Conservation (phyloP, 2,329 filamentous ascomycete species). For the Mycocentrospora acerina region DNA sequence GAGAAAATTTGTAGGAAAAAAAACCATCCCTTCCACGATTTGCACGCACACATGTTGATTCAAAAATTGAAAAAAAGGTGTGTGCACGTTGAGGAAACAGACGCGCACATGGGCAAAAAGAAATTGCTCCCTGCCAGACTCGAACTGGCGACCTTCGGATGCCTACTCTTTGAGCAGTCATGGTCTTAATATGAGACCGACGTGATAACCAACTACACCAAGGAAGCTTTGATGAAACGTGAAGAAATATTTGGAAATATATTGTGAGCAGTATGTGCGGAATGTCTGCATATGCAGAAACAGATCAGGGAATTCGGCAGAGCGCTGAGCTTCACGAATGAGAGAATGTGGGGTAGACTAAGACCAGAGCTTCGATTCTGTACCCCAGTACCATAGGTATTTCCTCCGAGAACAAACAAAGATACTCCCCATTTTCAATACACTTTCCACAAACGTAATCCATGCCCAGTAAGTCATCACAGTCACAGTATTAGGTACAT, state of each 20-base stretch:
- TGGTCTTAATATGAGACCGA: slow-evolving; percentile 37
- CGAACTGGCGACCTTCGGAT: slow-evolving; percentile 42
- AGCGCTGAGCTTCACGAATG: slow-evolving; percentile 8
- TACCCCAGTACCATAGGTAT: no score
- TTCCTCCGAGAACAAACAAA: no score
- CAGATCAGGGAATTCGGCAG: no score
- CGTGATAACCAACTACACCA: slow-evolving; percentile 43
- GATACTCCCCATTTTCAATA: no score
- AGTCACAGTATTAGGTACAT: background rate
- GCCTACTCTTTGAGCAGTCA: slow-evolving; percentile 29
- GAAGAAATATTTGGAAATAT: no score
- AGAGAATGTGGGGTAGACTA: no score
- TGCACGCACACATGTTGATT: background rate
- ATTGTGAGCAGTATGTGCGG: no score
- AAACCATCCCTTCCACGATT: background rate
- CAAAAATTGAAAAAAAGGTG: no score
- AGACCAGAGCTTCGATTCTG: no score
- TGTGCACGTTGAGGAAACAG: background rate
- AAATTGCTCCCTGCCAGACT: slow-evolving; percentile 31
- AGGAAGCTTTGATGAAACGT: no score
- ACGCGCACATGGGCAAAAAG: slow-evolving; percentile 7
- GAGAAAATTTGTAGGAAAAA: background rate
- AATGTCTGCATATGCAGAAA: no score
- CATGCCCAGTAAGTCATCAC: background rate
- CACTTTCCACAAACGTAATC: no score